Conservation (phyloP, 129 eudicot species). For the Centrapalus pauciflorus region DNA sequence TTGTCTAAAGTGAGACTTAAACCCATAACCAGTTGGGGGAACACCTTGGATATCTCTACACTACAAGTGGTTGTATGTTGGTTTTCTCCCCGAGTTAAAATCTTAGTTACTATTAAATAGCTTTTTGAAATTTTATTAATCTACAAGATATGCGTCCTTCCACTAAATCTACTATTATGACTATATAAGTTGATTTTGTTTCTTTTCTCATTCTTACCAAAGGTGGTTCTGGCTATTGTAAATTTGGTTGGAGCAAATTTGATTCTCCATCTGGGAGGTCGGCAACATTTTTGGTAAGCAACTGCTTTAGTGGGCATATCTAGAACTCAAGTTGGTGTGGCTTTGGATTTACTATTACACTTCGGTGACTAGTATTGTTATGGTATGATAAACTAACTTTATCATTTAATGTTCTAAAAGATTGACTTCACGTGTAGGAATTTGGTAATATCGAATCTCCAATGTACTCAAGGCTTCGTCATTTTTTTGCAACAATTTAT, state of each 20-base stretch:
- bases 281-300: slow-evolving; percentile 84
- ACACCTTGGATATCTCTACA: too few species aligned
- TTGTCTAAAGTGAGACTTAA: too few species aligned
- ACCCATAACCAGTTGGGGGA: too few species aligned
- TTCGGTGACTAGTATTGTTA: not conserved
- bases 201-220: slow-evolving; percentile 5
- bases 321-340: not conserved
- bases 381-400: not conserved
- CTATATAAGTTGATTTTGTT: slow-evolving; percentile 1
- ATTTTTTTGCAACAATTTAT: slow-evolving; percentile 80
- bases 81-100: not conserved
- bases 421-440: slow-evolving; percentile 52
- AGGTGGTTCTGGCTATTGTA: slow-evolving; percentile 99
- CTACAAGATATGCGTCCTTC: not conserved
- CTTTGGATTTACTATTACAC: not conserved
- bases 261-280: slow-evolving; percentile 79
- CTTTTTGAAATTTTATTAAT: not conserved
- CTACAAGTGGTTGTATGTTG: not conserved
- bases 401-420: slow-evolving; percentile 1
- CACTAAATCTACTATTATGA: not conserved
- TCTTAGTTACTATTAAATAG: not conserved
- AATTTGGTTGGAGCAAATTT: slow-evolving; percentile 96
- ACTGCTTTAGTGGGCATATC: not conserved
- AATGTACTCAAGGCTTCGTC: slow-evolving; percentile 80
- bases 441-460: slow-evolving; percentile 96